Base-by-base conservation (phyloP, 352 stramenopile genomes). In the Phytopythium litorale region DNA sequence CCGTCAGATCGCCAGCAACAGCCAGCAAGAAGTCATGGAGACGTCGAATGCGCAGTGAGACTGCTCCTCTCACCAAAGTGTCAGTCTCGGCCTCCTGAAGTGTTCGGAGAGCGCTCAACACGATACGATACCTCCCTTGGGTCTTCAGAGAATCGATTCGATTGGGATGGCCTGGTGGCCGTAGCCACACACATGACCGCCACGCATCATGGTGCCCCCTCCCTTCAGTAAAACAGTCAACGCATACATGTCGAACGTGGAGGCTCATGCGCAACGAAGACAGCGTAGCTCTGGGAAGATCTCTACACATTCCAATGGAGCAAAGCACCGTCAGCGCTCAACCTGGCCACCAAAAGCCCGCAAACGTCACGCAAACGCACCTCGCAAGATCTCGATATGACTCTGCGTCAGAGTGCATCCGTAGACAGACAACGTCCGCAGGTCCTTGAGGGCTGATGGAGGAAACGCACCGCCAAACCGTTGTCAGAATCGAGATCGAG, bases 381-480 rank as follows among this genome's bases (percentile, higher is more conserved):
- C 79, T 79, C 74, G 70, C 56, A 88, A 64, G 15, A 71, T 64
- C 45, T 87, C 75, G 51, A 88, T 87, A 28, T 88, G 77, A 4
- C 62, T 67, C 40, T 77, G 58, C 1, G 72, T 79, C 21, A 88
- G 58, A 6, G 67, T 62, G 59, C 77, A 87, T 2, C 79, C 79
- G 32, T 88, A 88, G 9, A 88, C 75, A 0, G 79, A 84, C 21
- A 88, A 43, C 21, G 73, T 79, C 58, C 81, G 65, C 49, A 88
- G 57, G 28, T 82, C 61, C 66, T 82, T 87, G 33, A 88, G 63
- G 23, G 77, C 79, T 88, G 58, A 12, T 12, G 48, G 16, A 35
- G 64, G 21, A 64, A 16, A 23, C 56, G 32, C 18, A 61, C 42
- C 7, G 38, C 50, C 12, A 56, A 6, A 32, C 3, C 46, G 6